phyloP scores from a whole-genome alignment of 116 monocot species.

The Dioscorea cayenensis region DNA sequence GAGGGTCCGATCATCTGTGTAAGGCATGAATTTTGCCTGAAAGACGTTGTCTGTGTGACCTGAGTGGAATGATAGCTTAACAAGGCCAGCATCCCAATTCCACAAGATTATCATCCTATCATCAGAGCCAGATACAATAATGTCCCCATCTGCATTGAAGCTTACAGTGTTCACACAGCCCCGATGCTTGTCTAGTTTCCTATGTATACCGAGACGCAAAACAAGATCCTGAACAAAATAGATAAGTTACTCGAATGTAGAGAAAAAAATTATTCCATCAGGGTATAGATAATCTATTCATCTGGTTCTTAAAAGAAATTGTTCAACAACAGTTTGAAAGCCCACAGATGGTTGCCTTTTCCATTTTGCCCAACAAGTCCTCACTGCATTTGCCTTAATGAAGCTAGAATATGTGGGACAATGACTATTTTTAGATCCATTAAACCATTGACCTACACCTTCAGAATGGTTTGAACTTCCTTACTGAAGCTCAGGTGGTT shows the following conservation, averaged over 20 bases:
- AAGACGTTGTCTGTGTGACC: slow-evolving; percentile 80
- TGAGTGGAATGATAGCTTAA: slow-evolving; percentile 54
- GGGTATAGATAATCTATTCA: not conserved
- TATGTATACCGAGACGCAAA: slow-evolving; percentile 50
- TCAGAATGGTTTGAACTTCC: too few relatives aligned
- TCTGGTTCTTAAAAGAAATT: not conserved
- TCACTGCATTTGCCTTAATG: too few relatives aligned
- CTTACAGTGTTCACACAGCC: slow-evolving; percentile 92
- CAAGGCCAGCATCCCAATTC: slow-evolving; percentile 60
- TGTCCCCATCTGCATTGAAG: slow-evolving; percentile 69
- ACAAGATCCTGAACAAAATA: slow-evolving; percentile 55
- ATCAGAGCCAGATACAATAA: slow-evolving; percentile 86
- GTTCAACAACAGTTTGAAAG: not conserved
- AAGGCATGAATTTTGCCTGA: slow-evolving; percentile 78
- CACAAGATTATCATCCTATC: slow-evolving; percentile 77
- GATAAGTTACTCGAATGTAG: not conserved
- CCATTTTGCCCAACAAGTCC: not conserved
- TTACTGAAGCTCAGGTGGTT: too few relatives aligned
- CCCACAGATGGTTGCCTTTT: not conserved
- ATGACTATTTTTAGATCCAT: too few relatives aligned
- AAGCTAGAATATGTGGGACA: too few relatives aligned
- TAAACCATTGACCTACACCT: too few relatives aligned
- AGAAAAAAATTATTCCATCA: not conserved
- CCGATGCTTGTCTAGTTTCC: slow-evolving; percentile 55
- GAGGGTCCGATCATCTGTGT: slow-evolving; percentile 47